Base-by-base conservation (phyloP, 163 green algal genomes). In the Volvox carteri region DNA sequence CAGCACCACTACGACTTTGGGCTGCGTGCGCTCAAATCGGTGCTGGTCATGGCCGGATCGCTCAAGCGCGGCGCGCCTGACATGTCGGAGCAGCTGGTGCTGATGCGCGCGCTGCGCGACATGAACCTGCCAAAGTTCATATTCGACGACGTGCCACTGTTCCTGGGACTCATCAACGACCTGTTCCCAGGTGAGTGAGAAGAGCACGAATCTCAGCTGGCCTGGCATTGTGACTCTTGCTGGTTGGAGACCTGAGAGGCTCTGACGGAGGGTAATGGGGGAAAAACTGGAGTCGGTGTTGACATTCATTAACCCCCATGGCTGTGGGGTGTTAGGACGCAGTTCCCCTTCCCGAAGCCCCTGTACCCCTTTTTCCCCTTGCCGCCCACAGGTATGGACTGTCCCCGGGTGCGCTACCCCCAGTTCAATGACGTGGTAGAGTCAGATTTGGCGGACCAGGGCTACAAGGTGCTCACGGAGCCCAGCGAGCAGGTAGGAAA, bases 91-190 rank as follows among this genome's bases (percentile, higher is more conserved):
- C 89, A 94, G 76, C 89, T 98, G 50, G 95, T 98, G 89, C 92
- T 98, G 39, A 98, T 98, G 96, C 94, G 96, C 18, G 95, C 96
- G 35, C 87, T 98, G 84, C 93, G 96, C 12, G 96, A 98, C 92
- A 98, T 97, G 94, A 98, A 98, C 92, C 90, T 98, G 90, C 95
- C 96, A 81, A 98, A 98, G 93, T 98, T 98, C 92, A 94, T 98
- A 39, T 98, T 96, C 83, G 96, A 98, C 68, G 96, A 98, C 79
- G 96, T 98, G 79, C 96, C 96, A 2, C 94, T 98, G 21, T 98
- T 98, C 94, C 86, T 97, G 46, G 96, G 95, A 25, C 94, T 98
- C 76, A 96, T 98, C 85, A 94, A 94, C 72, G 91, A 92, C 75
- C 93, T 98, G 23, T 98, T 98, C 92, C 96, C 96, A 58, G 95